Base-by-base conservation (phyloP, 768 basidiomycete species). In the Dentipellis sp. region DNA sequence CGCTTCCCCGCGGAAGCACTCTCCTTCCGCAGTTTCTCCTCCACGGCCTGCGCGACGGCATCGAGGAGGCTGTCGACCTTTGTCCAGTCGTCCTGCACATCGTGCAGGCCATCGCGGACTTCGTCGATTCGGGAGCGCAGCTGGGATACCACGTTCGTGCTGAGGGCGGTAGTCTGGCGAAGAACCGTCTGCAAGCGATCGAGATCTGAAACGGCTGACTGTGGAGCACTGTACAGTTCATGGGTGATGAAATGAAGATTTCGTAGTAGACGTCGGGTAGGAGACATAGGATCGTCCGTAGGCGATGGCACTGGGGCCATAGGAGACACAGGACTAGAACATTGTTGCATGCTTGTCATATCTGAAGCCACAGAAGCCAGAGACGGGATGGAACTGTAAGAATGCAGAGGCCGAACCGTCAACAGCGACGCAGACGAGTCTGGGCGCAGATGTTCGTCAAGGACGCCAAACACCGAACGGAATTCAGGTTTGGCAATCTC, bases 401-500 rank as follows among this genome's bases (percentile, higher is more conserved):
- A 75, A 46, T 78, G 78, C 51, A 83, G 74, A 10, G 69, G 69
- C 40, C 65, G 63, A 51, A 71, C 62, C 11, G 84, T 84, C 51
- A 73, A 75, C 57, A 72, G 74, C 9, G 82, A 86, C 35, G 80
- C 67, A 29, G 78, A 76, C 9, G 82, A 84, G 38, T 68, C 70
- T 8, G 79, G 71, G 16, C 81, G 77, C n/a, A 72, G 59, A 38
- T 65, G 67, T 50, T 78, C 78, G 5, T 70, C 68, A 21, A 78
- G 75, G n/a, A 72, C 63, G 39, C 78, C 79, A 65, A 89, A 89
- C 2, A 78, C 81, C 16, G 64, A 62, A n/a, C 79, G 78, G 57
- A 86, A 84, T 58, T 87, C 81, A 10, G 83, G 79, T 66, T 80
- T 81, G 22, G 80, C 81, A 9, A 89, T 80, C 57, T 89, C 84